A percentile compares a stretch with the other conserved stretches of the same genome.
These are phyloP conservation scores for Fusarium sp. DNA, from an alignment of 2,329 filamentous ascomycete genomes.

Conservation along the genomic window DNA sequence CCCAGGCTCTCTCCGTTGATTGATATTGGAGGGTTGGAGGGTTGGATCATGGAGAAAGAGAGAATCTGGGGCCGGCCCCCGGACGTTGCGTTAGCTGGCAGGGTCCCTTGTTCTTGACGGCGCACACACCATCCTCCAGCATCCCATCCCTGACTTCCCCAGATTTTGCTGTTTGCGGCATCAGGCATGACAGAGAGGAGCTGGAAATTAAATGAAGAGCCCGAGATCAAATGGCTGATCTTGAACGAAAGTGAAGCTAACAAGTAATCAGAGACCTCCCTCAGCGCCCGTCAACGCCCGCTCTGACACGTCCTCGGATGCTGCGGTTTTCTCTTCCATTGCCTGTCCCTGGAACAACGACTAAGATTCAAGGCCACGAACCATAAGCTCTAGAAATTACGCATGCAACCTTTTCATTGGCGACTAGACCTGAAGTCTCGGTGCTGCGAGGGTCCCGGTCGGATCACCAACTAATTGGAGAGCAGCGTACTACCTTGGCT, in stretches of 20 bases:
- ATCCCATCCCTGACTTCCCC: constrained; percentile 52
- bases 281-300: constrained; percentile 31
- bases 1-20: constrained; percentile 30
- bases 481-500: not conserved
- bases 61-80: constrained; percentile 39
- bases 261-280: not conserved
- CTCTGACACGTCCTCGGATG: constrained; percentile 32
- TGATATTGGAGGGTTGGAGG: not conserved
- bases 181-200: constrained; percentile 30
- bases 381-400: constrained; percentile 32
- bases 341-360: constrained; percentile 32
- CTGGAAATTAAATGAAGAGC: constrained; percentile 30
- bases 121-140: constrained; percentile 49
- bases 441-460: constrained; percentile 29
- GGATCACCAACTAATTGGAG: constrained; percentile 35
- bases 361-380: constrained; percentile 40
- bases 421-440: constrained; percentile 15
- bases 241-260: constrained; percentile 19
- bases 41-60: constrained; percentile 6
- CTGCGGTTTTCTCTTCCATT: constrained; percentile 25
- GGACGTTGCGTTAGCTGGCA: constrained; percentile 42
- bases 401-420: constrained; percentile 31
- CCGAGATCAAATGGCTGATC: constrained; percentile 28
- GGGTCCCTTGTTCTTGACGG: constrained; percentile 46
- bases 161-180: constrained; percentile 47